Percentiles rank a stretch among this genome's conserved stretches.
phyloP scores from a whole-genome alignment of 768 basidiomycete species.

The Terana coerulea region DNA sequence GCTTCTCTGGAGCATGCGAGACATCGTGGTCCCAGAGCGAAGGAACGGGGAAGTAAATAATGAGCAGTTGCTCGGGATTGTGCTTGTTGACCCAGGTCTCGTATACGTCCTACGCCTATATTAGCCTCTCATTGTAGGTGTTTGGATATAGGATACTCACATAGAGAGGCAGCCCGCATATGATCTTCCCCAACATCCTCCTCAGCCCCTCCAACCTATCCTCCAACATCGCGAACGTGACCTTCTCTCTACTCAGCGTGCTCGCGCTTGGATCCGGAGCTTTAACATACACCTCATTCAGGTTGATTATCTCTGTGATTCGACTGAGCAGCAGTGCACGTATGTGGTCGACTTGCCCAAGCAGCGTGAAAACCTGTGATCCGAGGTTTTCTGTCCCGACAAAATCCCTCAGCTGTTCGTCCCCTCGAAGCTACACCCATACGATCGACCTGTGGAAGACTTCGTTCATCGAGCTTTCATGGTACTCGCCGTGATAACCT shows the following conservation, averaged over 20 bases:
- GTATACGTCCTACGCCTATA: constrained; percentile 1
- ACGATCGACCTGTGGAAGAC: neutral
- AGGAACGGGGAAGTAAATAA: constrained; percentile 1
- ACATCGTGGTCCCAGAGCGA: neutral
- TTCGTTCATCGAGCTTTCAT: neutral
- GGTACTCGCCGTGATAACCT: neutral
- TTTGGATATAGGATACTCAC: neutral
- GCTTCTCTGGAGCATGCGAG: neutral
- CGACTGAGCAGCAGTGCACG: too few species aligned
- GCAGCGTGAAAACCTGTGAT: too few species aligned
- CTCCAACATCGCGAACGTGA: neutral
- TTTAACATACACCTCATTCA: too few species aligned
- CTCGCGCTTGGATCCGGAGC: neutral
- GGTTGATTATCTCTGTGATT: too few species aligned
- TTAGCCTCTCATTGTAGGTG: neutral
- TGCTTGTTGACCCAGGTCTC: neutral
- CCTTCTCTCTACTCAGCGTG: neutral
- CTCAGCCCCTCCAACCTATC: neutral
- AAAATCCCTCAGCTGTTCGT: too few species aligned
- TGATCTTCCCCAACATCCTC: neutral
- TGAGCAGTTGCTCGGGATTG: neutral
- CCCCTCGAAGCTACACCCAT: too few species aligned
- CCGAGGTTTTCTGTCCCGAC: too few species aligned
- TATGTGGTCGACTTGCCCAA: too few species aligned
- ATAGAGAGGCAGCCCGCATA: neutral